Base-by-base conservation (phyloP, 371 early-diverging fungal species). In the Funneliformis caledonium region DNA sequence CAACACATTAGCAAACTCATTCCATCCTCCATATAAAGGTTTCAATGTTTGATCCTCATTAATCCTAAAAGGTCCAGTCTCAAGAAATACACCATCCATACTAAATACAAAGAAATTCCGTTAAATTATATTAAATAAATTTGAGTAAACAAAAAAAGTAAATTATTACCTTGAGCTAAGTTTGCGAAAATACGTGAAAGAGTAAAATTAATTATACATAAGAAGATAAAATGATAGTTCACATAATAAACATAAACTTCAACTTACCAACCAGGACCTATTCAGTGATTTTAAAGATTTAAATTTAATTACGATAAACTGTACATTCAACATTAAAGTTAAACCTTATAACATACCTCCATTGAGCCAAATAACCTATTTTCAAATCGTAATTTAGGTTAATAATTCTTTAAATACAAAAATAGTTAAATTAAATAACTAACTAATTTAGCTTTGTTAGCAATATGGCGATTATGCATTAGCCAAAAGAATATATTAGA, bases 31-130 rank as follows among this genome's bases (percentile, higher is more conserved):
- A 43, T 84, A 81, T 76, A 89, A 92, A 16, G 87, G 69, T 10
- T 85, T 83, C 8, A 93, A 79, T 4, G 86, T 83, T 60, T 88
- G 81, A 81, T 92, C 84, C 26, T 80, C 73, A 33, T 85, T 84
- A 8, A 91, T 88, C 43, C 90, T 88, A 69, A 89, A 90, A 19
- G 95, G 94, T 22, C 96, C 97, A 79, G 92, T 91, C 82, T 96
- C 97, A 69, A 96, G 85, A 83, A 96, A 92, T 80, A 94, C 84
- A 42, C 97, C 97, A 86, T 95, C 96, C 89, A 94, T 92, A 82
- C 95, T 94, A 75, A 74, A 82, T 80, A 79, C 7, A 12, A 2
- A 45, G 26, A 68, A 69, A 68, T 43, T 75, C 60, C 43, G 68
- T 10, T 45, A 14, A 65, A 14, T 11, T 52, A 52, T 4, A 31